Evolutionary conservation across 2,329 filamentous ascomycete species (phyloP).

Genomic region (Aspergillus proliferans): DNA sequence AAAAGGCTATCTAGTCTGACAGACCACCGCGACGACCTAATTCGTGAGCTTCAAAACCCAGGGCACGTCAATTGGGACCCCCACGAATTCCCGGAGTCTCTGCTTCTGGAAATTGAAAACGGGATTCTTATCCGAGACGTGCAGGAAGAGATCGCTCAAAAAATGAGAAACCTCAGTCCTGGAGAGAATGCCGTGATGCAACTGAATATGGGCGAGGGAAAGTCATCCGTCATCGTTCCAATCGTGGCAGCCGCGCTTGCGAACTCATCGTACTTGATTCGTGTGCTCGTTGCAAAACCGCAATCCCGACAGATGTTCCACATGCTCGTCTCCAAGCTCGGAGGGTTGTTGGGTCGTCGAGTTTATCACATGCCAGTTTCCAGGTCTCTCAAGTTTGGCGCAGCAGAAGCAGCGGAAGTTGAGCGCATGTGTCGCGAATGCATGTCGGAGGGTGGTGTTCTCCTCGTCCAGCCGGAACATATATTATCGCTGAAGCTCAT

Average conservation of each 20-base stretch:
- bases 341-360: conserved; percentile 39
- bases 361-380: conserved; percentile 45
- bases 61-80: conserved; percentile 56
- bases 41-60: conserved; percentile 39
- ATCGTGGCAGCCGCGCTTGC: conserved; percentile 53
- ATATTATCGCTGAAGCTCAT: conserved; percentile 59
- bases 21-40: conserved; percentile 12
- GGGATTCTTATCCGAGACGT: conserved; percentile 55
- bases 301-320: conserved; percentile 54
- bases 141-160: conserved; percentile 52
- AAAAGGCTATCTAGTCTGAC: conserved; percentile 16
- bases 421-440: conserved; percentile 41
- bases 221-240: conserved; percentile 63
- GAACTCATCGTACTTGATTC: conserved; percentile 45
- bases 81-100: conserved; percentile 49
- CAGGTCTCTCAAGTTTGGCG: conserved; percentile 38
- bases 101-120: conserved; percentile 61
- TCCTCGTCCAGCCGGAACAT: conserved; percentile 60
- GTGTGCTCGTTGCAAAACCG: conserved; percentile 57
- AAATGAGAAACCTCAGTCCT: conserved; percentile 45
- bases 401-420: conserved; percentile 31
- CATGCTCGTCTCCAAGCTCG: conserved; percentile 39
- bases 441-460: conserved; percentile 45
- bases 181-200: conserved; percentile 53
- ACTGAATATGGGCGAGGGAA: conserved; percentile 67